Base-by-base conservation (phyloP, 73 alveolate genomes). In the Uronychia binucleata region DNA sequence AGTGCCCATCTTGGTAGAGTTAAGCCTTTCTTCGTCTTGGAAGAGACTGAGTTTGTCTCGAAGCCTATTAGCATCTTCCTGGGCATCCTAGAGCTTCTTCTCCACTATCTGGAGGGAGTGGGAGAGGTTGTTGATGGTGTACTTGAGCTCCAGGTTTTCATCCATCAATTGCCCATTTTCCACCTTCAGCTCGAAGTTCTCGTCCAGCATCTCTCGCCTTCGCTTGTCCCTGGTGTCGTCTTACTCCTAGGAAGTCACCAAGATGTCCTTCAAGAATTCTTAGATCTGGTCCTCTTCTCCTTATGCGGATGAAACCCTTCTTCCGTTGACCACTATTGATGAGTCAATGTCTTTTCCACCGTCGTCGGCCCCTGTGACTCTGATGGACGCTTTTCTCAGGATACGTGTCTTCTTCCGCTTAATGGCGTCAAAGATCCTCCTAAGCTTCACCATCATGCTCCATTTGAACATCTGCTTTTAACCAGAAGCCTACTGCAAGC, bases 151-250 rank as follows among this genome's bases (percentile, higher is more conserved):
- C 58, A 74, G 76, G 26, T 74, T 30, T 30, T 85, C 91, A 26
- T 74, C 77, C 1, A 81, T 81, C 11, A 85, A 76, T 1, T 76
- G 33, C 11, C 85, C 77, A 57, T 85, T 85, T 30, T 85, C 91
- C 58, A 74, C 77, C 8, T 25, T 25, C 1, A 77, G 81, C 57
- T 32, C 76, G 26, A 35, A 79, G 1, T 74, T 31, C 26, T 85
- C 91, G 14, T 13, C 8, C 31, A 74, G 57, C 28, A 85, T 1
- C 67, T 46, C 67, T 58, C 25, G 35, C 19, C 35, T 34, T 46
- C 76, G 31, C 5, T 74, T 35, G 26, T 33, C 30, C 35, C 34
- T 77, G 8, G 80, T 77, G 33, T 85, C 91, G 31, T 59, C n/a
- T 1, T 67, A 1, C n/a, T 83, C 77, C 67, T 46, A 46, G 19